Evolutionary conservation across 2,329 filamentous ascomycete genomes (phyloP).

Genomic region (Colletotrichum kahawae): DNA sequence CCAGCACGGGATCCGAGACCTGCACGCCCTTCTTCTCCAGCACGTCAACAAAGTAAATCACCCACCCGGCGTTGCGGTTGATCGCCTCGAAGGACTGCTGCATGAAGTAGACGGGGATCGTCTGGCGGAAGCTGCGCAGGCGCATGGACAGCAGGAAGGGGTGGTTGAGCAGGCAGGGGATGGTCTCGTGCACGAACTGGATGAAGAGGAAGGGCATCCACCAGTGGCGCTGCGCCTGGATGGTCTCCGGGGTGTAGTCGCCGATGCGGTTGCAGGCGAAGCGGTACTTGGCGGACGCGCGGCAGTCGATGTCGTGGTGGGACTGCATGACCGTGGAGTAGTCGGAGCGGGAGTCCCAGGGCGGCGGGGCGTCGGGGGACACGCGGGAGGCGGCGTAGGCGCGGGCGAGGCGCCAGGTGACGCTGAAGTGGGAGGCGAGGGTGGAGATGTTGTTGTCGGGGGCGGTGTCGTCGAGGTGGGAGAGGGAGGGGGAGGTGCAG

Average conservation of each 20-base stretch:
- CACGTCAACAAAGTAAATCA: constrained; percentile 55
- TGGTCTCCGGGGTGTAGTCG: constrained; percentile 41
- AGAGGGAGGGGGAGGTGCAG: neutral
- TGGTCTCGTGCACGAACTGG: constrained; percentile 58
- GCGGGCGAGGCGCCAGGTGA: constrained; percentile 52
- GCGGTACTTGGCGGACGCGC: constrained; percentile 53
- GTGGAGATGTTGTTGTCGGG: constrained; percentile 45
- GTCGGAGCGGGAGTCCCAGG: constrained; percentile 54
- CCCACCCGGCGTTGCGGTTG: constrained; percentile 56
- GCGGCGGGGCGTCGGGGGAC: constrained; percentile 41
- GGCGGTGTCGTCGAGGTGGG: neutral
- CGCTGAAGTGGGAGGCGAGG: constrained; percentile 47
- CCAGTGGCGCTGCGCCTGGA: constrained; percentile 51
- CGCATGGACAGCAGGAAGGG: constrained; percentile 57
- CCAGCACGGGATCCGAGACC: constrained; percentile 37
- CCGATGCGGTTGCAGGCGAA: constrained; percentile 54
- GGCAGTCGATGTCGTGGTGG: constrained; percentile 57
- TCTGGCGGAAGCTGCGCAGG: constrained; percentile 55
- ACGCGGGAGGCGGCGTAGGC: constrained; percentile 51
- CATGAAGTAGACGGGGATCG: constrained; percentile 58
- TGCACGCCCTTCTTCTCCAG: constrained; percentile 46
- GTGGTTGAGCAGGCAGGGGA: constrained; percentile 58
- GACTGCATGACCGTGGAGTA: constrained; percentile 54
- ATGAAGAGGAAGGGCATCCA: constrained; percentile 59
- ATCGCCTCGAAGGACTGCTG: constrained; percentile 58